Conservation (phyloP, 371 early-diverging fungal genomes). For the Parasitella parasitica region DNA sequence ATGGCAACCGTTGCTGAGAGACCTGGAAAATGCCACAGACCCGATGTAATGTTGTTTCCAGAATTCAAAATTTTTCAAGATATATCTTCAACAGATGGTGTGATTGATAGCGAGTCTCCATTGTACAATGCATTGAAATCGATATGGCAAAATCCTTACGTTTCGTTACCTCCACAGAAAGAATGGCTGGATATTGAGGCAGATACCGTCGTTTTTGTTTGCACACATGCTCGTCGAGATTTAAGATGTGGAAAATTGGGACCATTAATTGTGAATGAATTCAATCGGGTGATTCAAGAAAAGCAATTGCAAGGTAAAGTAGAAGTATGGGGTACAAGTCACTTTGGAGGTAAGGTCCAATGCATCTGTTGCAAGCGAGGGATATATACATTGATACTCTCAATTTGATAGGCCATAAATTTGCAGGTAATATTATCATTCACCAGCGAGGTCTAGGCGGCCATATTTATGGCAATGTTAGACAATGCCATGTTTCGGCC, state of each 20-base stretch:
- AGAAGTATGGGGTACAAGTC: conserved; percentile 48
- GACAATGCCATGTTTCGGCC: conserved; percentile 43
- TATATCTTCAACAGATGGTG: neutral
- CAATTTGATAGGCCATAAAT: conserved; percentile 41
- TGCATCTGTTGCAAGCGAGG: neutral
- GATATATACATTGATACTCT: neutral
- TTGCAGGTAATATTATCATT: conserved; percentile 52
- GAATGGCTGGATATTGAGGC: conserved; percentile 19
- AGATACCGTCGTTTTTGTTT: conserved; percentile 42
- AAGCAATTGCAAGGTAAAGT: conserved; percentile 28
- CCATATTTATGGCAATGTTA: conserved; percentile 52
- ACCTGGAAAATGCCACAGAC: neutral
- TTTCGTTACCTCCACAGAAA: neutral
- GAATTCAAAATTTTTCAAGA: conserved; percentile 34
- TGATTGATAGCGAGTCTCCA: neutral
- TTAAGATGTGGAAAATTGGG: conserved; percentile 48
- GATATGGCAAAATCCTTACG: conserved; percentile 27
- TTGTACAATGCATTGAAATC: conserved; percentile 20
- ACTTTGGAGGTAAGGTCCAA: conserved; percentile 43
- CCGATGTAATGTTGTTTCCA: conserved; percentile 42
- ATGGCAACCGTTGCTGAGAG: conserved; percentile 32
- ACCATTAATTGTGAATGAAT: conserved; percentile 41
- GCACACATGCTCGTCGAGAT: conserved; percentile 47
- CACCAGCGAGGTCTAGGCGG: conserved; percentile 48
- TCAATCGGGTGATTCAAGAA: conserved; percentile 25